These are phyloP conservation scores for Paralagenidium karlingii DNA, from an alignment of 352 stramenopile genomes.

Conservation along the genomic window DNA sequence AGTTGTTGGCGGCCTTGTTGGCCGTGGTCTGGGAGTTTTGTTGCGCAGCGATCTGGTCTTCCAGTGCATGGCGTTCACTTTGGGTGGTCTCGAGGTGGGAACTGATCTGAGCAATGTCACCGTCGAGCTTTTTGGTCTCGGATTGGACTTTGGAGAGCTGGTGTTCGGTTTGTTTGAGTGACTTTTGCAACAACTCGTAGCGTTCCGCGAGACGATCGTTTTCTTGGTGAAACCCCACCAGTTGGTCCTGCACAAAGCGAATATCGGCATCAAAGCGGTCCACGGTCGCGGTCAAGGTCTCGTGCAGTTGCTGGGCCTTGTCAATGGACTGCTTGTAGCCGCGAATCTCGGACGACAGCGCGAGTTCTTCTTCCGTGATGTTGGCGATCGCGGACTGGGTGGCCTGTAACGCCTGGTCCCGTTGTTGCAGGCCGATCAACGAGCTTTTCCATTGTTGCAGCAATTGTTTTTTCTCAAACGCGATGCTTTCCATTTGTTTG, in stretches of 20 bases:
- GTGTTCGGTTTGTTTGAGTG: slow-evolving; percentile 76
- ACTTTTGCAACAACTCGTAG: slow-evolving; percentile 82
- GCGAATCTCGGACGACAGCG: slow-evolving; percentile 76
- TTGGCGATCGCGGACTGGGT: slow-evolving; percentile 73
- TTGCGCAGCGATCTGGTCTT: slow-evolving; percentile 66
- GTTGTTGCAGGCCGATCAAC: slow-evolving; percentile 82
- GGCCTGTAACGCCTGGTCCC: slow-evolving; percentile 88
- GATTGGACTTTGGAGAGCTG: slow-evolving; percentile 52
- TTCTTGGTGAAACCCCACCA: slow-evolving; percentile 35
- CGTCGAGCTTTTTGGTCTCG: slow-evolving; percentile 58
- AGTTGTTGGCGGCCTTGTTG: slow-evolving; percentile 86
- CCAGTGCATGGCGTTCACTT: slow-evolving; percentile 78
- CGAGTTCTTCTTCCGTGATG: slow-evolving; percentile 70
- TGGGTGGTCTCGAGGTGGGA: slow-evolving; percentile 77
- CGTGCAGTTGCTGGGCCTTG: slow-evolving; percentile 69
- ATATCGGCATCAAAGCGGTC: slow-evolving; percentile 80
- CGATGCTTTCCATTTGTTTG: slow-evolving; percentile 86
- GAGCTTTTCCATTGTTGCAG: slow-evolving; percentile 93
- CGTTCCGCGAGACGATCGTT: slow-evolving; percentile 63
- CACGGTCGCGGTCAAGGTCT: slow-evolving; percentile 68
- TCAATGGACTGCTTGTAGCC: slow-evolving; percentile 80
- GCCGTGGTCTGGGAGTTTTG: slow-evolving; percentile 84
- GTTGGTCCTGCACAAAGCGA: slow-evolving; percentile 61
- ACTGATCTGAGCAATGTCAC: slow-evolving; percentile 49
- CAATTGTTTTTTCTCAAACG: slow-evolving; percentile 93